phyloP scores from a whole-genome alignment of 768 basidiomycete genomes.

The Naganishia onofrii region DNA sequence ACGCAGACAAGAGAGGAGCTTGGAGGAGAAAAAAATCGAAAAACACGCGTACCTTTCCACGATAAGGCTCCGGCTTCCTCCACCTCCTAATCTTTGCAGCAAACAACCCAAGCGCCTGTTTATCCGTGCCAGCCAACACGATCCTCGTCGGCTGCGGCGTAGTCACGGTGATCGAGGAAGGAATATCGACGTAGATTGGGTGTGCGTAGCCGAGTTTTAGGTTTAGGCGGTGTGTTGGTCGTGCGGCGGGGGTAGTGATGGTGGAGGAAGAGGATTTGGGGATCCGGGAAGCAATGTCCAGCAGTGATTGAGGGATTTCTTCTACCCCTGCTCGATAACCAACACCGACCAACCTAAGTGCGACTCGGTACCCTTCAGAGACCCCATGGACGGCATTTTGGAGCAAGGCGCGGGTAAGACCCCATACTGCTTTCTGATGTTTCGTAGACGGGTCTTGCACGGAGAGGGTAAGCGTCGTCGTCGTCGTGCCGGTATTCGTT shows the following conservation, averaged over 20 bases:
- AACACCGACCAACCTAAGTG: constrained; percentile 87
- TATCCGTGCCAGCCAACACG: constrained; percentile 75
- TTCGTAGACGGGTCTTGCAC: constrained; percentile 63
- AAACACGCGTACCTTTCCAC: constrained; percentile 76
- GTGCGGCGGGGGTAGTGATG: constrained; percentile 61
- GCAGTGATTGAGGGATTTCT: constrained; percentile 47
- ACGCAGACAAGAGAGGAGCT: neutral
- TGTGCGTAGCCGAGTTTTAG: constrained; percentile 94
- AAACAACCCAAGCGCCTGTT: constrained; percentile 80
- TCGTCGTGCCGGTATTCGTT: constrained; percentile 27
- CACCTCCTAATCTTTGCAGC: constrained; percentile 78
- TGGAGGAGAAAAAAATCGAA: too few relatives aligned
- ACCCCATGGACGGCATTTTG: constrained; percentile 86
- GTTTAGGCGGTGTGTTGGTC: constrained; percentile 59
- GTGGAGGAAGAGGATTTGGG: neutral
- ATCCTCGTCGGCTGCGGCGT: constrained; percentile 83
- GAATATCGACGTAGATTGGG: constrained; percentile 76
- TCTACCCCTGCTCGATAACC: constrained; percentile 88
- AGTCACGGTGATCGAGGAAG: constrained; percentile 72
- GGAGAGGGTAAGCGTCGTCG: constrained; percentile 33
- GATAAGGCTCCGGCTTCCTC: constrained; percentile 92
- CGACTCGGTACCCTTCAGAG: constrained; percentile 77
- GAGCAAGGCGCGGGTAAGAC: constrained; percentile 85
- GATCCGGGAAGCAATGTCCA: neutral
- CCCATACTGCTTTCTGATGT: constrained; percentile 87